Evolutionary conservation across 1,284 basidiomycete genomes (phyloP), one percentile per base, ranked within the genome.

Genomic region (Cryptococcus jaspeensis): DNA sequence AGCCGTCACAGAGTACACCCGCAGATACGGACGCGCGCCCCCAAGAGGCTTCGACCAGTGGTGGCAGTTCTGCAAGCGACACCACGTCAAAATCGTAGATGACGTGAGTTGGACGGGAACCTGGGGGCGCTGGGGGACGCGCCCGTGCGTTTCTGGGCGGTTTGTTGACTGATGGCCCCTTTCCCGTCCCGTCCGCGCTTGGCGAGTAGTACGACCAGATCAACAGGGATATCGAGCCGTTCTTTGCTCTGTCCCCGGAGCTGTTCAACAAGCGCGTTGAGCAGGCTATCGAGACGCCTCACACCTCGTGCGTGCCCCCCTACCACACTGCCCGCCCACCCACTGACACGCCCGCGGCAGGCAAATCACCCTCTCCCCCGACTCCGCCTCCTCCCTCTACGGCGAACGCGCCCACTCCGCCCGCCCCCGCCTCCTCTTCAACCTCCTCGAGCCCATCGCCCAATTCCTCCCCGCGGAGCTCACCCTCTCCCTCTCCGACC

Each of bases 1-100:
- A 50, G 79, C 80, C 1, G 76, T 78, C 0, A 58, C 36, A 1
- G 78, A 78, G 56, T 81, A 81, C 58, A 58, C 63, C 28, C 58
- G 66, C n/a, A 55, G 79, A 28, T 78, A 81, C 58, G 62, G 65
- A 2, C 69, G 80, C 1, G 53, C 64, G 5, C 80, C 80, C 22
- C 80, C 80, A 0, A 75, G 69, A 52, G 80, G 80, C 0, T 81
- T 81, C 53, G 77, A 80, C 45, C 50, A 55, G n/a, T 78, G 77
- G 77, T 78, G 69, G 67, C 53, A 69, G 44, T 76, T 67, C 59
- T 71, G 68, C 52, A 65, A 66, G 61, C 50, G 70, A 20, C 66
- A 77, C 60, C 60, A 70, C 16, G 75, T 79, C 54, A 72, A 73
- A 66, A 77, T 79, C 35, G 70, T 78, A 23, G 78, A 79, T 55